Evolutionary conservation across 2,329 filamentous ascomycete genomes (phyloP).

Genomic region (Lecanosticta acicola): DNA sequence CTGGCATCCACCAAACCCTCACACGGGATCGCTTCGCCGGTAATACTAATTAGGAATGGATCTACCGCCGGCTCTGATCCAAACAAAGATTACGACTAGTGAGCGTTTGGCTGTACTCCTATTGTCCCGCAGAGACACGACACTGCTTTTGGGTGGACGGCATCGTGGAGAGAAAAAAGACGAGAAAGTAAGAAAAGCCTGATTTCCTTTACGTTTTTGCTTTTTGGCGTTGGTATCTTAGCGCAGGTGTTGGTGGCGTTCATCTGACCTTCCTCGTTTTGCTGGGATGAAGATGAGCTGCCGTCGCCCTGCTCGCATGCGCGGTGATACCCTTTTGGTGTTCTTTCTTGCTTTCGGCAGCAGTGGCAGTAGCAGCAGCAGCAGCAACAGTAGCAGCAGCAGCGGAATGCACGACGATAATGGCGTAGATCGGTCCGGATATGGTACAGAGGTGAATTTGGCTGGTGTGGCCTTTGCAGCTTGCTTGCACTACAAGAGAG

Average conservation of each 20-base stretch:
- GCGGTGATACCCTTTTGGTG: constrained; percentile 4
- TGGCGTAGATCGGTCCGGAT: no score
- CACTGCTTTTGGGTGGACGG: background rate
- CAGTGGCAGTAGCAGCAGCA: background rate
- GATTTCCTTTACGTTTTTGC: background rate
- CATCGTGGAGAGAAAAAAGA: background rate
- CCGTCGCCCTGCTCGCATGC: background rate
- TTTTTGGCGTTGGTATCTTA: background rate
- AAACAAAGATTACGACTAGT: background rate
- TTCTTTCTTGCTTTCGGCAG: background rate
- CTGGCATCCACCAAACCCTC: constrained; percentile 16
- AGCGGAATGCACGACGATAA: background rate
- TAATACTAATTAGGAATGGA: constrained; percentile 1
- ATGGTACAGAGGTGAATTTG: no score
- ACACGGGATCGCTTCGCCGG: constrained; percentile 14
- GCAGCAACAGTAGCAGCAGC: background rate
- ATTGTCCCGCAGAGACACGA: background rate
- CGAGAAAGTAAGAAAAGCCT: constrained; percentile 1
- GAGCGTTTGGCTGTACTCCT: constrained; percentile 1
- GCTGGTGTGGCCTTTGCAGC: no score
- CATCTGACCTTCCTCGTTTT: background rate
- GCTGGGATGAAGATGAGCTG: constrained; percentile 1
- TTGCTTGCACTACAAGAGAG: no score
- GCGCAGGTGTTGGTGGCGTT: constrained; percentile 4
- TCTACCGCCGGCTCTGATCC: constrained; percentile 1